A percentile compares a stretch with the other conserved stretches of the same genome.
These are phyloP conservation scores for Chalaropsis ovoidea DNA, from an alignment of 2,329 filamentous ascomycete genomes.

Conservation along the genomic window DNA sequence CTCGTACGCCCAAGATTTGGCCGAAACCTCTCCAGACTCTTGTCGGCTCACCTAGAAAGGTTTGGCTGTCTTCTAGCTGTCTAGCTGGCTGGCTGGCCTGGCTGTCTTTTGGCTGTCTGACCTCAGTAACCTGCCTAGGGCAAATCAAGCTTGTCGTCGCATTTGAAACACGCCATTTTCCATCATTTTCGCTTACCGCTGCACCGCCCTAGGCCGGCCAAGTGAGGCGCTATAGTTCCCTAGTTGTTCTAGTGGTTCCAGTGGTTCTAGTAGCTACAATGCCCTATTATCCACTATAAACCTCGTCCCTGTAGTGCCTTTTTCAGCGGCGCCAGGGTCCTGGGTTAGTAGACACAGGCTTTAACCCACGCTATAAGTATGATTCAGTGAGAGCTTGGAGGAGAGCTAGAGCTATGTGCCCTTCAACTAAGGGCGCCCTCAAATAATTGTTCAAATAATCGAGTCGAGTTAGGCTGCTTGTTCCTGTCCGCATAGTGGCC, in stretches of 20 bases:
- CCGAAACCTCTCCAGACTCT: no score
- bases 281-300: background rate
- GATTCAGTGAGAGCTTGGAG: no score
- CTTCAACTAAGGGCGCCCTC: no score
- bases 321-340: background rate
- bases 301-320: background rate
- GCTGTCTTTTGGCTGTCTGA: no score
- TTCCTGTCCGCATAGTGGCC: background rate
- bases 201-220: background rate
- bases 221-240: background rate
- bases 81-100: background rate
- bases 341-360: background rate
- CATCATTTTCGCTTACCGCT: background rate
- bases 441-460: background rate
- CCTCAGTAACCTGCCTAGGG: no score
- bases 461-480: background rate
- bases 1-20: no score
- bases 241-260: background rate
- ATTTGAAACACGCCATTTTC: conserved; percentile 1
- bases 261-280: no score
- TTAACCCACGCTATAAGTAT: no score
- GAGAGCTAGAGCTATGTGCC: no score
- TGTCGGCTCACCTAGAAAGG: no score
- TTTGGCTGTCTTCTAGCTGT: no score
- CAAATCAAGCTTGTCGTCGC: background rate